Evolutionary conservation across 2,329 filamentous ascomycete genomes (phyloP), one percentile per base, ranked within the genome.

Genomic region (Aspergillus cejpii): DNA sequence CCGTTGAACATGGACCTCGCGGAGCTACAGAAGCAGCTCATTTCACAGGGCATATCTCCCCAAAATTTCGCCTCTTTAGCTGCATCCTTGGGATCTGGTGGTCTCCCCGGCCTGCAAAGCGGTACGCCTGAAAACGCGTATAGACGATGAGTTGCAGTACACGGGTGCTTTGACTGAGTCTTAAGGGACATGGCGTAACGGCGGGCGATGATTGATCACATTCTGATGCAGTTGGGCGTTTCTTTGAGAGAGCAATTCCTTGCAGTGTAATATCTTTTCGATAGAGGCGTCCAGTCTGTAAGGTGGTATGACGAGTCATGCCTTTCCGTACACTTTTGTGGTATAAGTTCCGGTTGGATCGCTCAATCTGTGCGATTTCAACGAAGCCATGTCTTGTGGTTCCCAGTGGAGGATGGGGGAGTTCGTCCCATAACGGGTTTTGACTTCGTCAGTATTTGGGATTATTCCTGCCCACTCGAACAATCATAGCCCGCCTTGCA

Each of bases 401-500:
- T 17, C 15, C 29, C 5, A 14, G 5, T 19, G 6, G n/a, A 33
- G 14, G 8, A 15, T 33, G 7, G 29, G n/a, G 29, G n/a, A 10
- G 14, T 19, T 33, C 6, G 14, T 33, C n/a, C n/a, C n/a, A 12
- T 33, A 4, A 19, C 3, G 14, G 8, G 29, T 11, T 14, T 33
- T 15, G 15, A 8, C 29, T 5, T 15, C 10, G 14, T 10, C 29
- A 19, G 15, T 19, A 3, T 5, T n/a, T 19, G 10, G 7, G 10
- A 6, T 5, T 12, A 19, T 5, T 10, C 17, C 15, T 5, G 11
- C 17, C 11, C 8, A n/a, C 8, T 19, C 26, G 10, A 31, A 5
- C 10, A n/a, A 33, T 80, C 67, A 95, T 49, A 95, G 74, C 29
- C 87, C 89, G 39, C 89, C 88, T 62, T 94, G 88, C 41, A 94